These are phyloP conservation scores for Flaveria sonorensis DNA, from an alignment of 129 eudicot genomes.

Conservation along the genomic window DNA sequence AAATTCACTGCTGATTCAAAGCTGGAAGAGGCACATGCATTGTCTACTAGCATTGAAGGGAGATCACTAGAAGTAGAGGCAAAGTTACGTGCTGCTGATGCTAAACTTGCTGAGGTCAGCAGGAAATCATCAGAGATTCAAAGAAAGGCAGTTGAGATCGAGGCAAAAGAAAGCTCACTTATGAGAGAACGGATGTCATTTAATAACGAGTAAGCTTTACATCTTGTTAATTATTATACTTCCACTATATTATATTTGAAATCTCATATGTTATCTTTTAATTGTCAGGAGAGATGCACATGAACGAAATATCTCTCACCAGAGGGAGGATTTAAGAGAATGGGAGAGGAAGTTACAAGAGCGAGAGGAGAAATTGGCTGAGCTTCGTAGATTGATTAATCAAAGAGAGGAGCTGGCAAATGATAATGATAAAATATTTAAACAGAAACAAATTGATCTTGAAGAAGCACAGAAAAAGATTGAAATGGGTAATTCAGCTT, in stretches of 20 bases:
- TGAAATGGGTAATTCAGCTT: conserved; percentile 48
- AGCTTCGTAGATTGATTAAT: conserved; percentile 74
- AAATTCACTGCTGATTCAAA: conserved; percentile 90
- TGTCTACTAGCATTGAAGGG: conserved; percentile 72
- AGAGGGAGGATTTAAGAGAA: conserved; percentile 86
- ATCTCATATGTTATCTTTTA: conserved; percentile 11
- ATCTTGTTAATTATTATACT: conserved; percentile 3
- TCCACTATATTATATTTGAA: conserved; percentile 11
- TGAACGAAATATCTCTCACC: conserved; percentile 58
- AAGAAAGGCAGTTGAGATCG: conserved; percentile 68
- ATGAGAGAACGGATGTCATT: conserved; percentile 81
- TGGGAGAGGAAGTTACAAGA: conserved; percentile 91
- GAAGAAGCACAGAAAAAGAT: conserved; percentile 66
- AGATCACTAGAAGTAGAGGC: conserved; percentile 90
- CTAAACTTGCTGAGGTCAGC: conserved; percentile 93
- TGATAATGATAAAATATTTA: conserved; percentile 66
- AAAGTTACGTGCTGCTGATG: conserved; percentile 86
- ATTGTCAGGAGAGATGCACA: conserved; percentile 69
- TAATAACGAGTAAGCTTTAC: conserved; percentile 67
- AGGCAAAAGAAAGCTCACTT: conserved; percentile 73
- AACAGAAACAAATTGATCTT: conserved; percentile 75
- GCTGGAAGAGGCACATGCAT: conserved; percentile 84
- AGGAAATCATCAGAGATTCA: conserved; percentile 87
- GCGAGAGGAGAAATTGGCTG: conserved; percentile 89
- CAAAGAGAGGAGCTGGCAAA: conserved; percentile 90